Percentiles rank a stretch among this genome's conserved stretches.
phyloP scores from a whole-genome alignment of 768 basidiomycete genomes.

The Multifurca ochricompacta region DNA sequence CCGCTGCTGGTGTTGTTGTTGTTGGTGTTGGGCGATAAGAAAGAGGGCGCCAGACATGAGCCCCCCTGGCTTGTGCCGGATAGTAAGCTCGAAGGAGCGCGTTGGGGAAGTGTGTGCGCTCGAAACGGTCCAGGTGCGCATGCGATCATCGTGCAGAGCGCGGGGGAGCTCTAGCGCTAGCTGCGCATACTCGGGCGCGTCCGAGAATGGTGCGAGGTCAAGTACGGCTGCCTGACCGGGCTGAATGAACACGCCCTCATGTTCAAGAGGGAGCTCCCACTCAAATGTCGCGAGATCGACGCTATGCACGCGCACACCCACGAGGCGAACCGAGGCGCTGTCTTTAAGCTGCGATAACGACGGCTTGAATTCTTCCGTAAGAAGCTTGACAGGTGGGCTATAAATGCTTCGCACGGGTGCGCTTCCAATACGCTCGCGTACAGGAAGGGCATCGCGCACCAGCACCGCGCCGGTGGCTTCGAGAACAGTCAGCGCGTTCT shows the following conservation, averaged over 20 bases:
- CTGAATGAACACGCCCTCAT: conserved; percentile 25
- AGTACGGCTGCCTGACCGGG: conserved; percentile 49
- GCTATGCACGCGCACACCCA: conserved; percentile 36
- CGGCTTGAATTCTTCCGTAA: conserved; percentile 39
- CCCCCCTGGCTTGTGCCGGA: conserved; percentile 47
- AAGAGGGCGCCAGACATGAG: conserved; percentile 51
- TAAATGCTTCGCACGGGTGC: conserved; percentile 39
- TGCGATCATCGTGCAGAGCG: conserved; percentile 50
- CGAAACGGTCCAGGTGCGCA: conserved; percentile 60
- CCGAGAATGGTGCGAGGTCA: conserved; percentile 45
- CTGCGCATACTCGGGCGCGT: conserved; percentile 40
- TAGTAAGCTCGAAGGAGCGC: conserved; percentile 39
- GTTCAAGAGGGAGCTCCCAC: conserved; percentile 31
- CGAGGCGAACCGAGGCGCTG: conserved; percentile 18
- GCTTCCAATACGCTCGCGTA: conserved; percentile 34
- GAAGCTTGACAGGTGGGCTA: conserved; percentile 47
- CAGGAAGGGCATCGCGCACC: conserved; percentile 47
- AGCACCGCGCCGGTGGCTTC: conserved; percentile 44
- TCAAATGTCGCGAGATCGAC: conserved; percentile 47
- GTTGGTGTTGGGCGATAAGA: conserved; percentile 37
- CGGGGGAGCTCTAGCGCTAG: conserved; percentile 40
- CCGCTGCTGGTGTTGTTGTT: conserved; percentile 32
- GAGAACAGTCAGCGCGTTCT: conserved; percentile 42
- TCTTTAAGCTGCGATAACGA: conserved; percentile 26
- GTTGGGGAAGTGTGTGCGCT: conserved; percentile 24